A percentile compares a stretch with the other conserved stretches of the same genome.
These are phyloP conservation scores for Podospora bellae-mahoneyi DNA, from an alignment of 495 filamentous ascomycete genomes.

Conservation along the genomic window DNA sequence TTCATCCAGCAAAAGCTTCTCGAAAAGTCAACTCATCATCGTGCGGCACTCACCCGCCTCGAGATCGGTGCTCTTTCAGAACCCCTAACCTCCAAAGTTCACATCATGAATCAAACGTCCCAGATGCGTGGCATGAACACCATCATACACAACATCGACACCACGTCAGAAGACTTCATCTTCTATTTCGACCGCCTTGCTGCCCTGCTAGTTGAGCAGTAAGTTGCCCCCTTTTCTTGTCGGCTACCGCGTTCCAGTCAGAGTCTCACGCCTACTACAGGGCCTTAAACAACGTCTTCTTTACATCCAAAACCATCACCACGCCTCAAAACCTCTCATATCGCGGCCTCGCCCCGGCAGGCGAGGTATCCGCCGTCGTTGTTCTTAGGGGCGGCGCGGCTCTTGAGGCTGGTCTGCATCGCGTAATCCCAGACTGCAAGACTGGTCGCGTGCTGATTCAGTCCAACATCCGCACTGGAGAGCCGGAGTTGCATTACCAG, in stretches of 20 bases:
- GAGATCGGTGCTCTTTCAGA: constrained; percentile 64
- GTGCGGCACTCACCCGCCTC: constrained; percentile 67
- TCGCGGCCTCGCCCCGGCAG: constrained; percentile 61
- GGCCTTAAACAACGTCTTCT: constrained; percentile 65
- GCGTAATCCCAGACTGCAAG: constrained; percentile 87
- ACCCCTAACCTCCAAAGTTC: constrained; percentile 67
- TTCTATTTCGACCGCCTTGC: constrained; percentile 93
- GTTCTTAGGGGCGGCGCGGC: constrained; percentile 82
- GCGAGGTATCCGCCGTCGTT: constrained; percentile 78
- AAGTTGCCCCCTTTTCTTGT: background rate
- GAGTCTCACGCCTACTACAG: background rate
- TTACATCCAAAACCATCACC: constrained; percentile 54
- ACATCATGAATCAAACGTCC: constrained; percentile 65
- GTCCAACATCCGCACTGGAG: constrained; percentile 74
- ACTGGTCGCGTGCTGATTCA: constrained; percentile 89
- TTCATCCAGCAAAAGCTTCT: constrained; percentile 79
- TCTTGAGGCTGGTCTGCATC: constrained; percentile 80
- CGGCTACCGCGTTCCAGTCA: background rate
- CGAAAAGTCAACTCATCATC: constrained; percentile 82
- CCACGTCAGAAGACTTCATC: constrained; percentile 82
- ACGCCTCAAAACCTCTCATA: constrained; percentile 69
- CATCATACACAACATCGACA: constrained; percentile 77
- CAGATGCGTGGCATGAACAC: constrained; percentile 88
- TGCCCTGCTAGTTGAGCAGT: constrained; percentile 81
- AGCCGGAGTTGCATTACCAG: constrained; percentile 87